Conservation (phyloP, 1,284 basidiomycete genomes). For the Ustilago bromivora region DNA sequence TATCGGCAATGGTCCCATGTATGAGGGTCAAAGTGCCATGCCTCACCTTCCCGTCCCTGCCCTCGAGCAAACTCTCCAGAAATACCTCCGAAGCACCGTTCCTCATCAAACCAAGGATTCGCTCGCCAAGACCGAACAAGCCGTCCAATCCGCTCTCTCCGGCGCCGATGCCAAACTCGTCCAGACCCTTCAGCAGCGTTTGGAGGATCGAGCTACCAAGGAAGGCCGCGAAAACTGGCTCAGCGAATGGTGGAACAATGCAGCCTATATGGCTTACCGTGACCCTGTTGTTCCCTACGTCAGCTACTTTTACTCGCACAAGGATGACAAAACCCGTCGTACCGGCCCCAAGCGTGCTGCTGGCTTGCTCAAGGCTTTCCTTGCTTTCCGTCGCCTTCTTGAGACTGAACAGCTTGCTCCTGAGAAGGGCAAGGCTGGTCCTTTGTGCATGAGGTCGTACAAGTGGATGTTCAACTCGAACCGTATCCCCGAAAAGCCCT, state of each 20-base stretch:
- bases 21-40: conserved; percentile 62
- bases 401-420: conserved; percentile 80
- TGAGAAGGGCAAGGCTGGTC: conserved; percentile 83
- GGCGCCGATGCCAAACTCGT: conserved; percentile 81
- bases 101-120: conserved; percentile 58
- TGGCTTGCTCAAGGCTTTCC: conserved; percentile 65
- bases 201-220: conserved; percentile 78
- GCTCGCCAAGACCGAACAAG: conserved; percentile 55
- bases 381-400: conserved; percentile 64
- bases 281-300: conserved; percentile 93
- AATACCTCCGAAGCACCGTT: conserved; percentile 64
- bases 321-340: conserved; percentile 72
- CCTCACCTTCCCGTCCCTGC: conserved; percentile 66
- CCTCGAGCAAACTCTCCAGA: conserved; percentile 64
- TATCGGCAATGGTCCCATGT: conserved; percentile 54
- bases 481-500: conserved; percentile 84
- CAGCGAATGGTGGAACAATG: conserved; percentile 97
- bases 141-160: conserved; percentile 73
- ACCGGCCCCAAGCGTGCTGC: conserved; percentile 62
- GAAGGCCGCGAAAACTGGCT: conserved; percentile 82
- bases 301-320: conserved; percentile 94
- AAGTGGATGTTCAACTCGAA: conserved; percentile 96
- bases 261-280: conserved; percentile 75
- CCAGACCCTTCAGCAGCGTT: conserved; percentile 81
- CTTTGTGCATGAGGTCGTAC: conserved; percentile 95